Evolutionary conservation across 768 basidiomycete genomes (phyloP), one percentile per base, ranked within the genome.

Genomic region (Suillus luteus): DNA sequence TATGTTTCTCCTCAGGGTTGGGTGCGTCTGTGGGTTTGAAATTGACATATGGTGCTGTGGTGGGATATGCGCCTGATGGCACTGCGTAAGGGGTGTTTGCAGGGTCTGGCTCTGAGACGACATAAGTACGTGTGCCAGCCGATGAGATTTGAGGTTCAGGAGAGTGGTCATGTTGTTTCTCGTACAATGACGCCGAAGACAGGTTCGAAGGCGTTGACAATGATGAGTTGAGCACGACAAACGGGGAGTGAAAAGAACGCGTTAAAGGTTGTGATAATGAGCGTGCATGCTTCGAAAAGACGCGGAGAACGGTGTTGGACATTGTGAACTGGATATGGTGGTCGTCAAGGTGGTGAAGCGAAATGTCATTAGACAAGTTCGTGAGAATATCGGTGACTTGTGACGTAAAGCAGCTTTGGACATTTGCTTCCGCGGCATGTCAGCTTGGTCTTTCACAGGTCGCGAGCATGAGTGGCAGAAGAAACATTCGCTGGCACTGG

Each of bases 91-190:
- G 83, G 49, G 80, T 82, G 62, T 86, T 72, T 62, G 85, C 78
- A 40, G 84, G 81, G 75, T 91, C 88, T 44, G 90, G 90, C 72
- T 89, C 81, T 38, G 88, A 90, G 66, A 91, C 90, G 66, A 91
- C 88, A 69, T 91, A 88, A 40, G 86, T 88, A 63, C 82, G 86
- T 37, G 81, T 80, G 40, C 85, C 86, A 41, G 77, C 72, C 43
- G 74, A 75, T 2, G 81, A 74, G 24, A 76, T 54, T 64, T 79
- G 72, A 1, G 85, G 83, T 68, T 88, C 86, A 40, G 81, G 70
- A 27, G 82, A 78, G 67, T 73, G 73, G 68, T 89, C 85, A 62
- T 76, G 68, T 68, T 89, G 82, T 72, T 90, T 91, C 73, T 90
- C 87, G 75, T 91, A 89, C 12, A 79, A 68, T 14, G 76, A 59